Base-by-base conservation (phyloP, 2,329 filamentous ascomycete species). In the Coniochaeta ligniaria region DNA sequence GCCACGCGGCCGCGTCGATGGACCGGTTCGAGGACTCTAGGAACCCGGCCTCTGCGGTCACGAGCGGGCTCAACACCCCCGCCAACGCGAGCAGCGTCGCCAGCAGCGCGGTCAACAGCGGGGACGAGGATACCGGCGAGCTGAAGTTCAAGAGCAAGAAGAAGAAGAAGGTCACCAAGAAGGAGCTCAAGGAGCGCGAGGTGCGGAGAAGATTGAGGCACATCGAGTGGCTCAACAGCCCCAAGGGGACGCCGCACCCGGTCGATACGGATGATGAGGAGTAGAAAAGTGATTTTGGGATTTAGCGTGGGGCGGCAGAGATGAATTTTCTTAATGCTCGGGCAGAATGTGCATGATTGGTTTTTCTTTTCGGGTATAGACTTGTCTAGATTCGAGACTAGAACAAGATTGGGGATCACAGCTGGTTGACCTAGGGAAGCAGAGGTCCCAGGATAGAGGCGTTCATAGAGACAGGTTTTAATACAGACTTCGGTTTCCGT, bases 161-260 rank as follows among this genome's bases (percentile, higher is more conserved):
- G 84, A 97, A 97, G 92, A 96, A 94, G 87, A 99, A 99, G 91
- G 85, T 95, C 85, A 99, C 95, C 61, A 91, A 96, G 81, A 92
- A 92, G 77, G 92, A 99, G 76, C 68, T 93, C 73, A 99, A 99
- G 84, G 95, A 99, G 75, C 83, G 90, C 22, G 94, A 98, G 77
- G 89, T 90, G 50, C 84, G 96, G 65, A 85, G 94, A 66, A 84
- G 95, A 68, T 80, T 98, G 75, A 86, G 95, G 69, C 92, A 99
- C 76, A 89, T 90, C 68, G 83, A 89, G 73, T 90, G 89, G 90
- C 80, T 96, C 68, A 94, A 92, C 76, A 91, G 84, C 69, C 90
- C 90, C 66, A 92, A 93, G 83, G 91, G 91, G 6, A 94, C 90
- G 3, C 90, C 90, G 33, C 86, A 90, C 72, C 90, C 89, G 7